Base-by-base conservation (phyloP, 2,329 filamentous ascomycete species). In the Clarireedia sp. region DNA sequence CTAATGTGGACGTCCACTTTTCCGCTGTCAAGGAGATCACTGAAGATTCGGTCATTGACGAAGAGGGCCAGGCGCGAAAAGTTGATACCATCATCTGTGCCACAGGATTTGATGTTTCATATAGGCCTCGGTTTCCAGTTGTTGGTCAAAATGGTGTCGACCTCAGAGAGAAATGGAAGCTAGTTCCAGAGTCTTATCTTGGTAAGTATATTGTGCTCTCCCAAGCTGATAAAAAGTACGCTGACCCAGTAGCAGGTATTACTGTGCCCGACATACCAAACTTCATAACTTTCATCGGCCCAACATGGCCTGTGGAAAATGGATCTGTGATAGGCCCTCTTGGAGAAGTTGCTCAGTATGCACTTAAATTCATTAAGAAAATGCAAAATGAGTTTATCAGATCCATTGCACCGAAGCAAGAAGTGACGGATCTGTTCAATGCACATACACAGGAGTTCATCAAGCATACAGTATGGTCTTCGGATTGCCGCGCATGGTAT, bases 381-480 rank as follows among this genome's bases (percentile, higher is more conserved):
- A 58, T 65, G 62, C 78, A 80, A 63, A 74, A 68, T 1, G 74
- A 81, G 61, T 68, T 70, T 26, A 77, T 81, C 64, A 72, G 71
- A 51, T 70, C 74, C 7, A 66, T 81, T 10, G 68, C 61, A 1
- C 77, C 78, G 0, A 74, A 72, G 0, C 70, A 72, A 51, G 72
- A 67, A 0, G 76, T 76, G 3, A 74, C 76, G 6, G 73, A 74
- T 41, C 74, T 78, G 61, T 82, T 74, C 70, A 74, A 72, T 63
- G 75, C 69, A 64, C 79, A 76, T 66, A 73, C 75, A 24, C 67
- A 71, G 5, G 64, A 70, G 3, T 79, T 80, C 59, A 79, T 81
- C 73, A 77, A 76, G 45, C 74, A 75, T 23, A 78, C 75, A 1
- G 72, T 75, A 1, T 81, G 78, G 77, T 68, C 72, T 2, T 66